A percentile compares a stretch with the other conserved stretches of the same genome.
Evolutionary conservation across 192 early-diverging fungal genomes (phyloP).

Genomic region (Paraglomus occultum): DNA sequence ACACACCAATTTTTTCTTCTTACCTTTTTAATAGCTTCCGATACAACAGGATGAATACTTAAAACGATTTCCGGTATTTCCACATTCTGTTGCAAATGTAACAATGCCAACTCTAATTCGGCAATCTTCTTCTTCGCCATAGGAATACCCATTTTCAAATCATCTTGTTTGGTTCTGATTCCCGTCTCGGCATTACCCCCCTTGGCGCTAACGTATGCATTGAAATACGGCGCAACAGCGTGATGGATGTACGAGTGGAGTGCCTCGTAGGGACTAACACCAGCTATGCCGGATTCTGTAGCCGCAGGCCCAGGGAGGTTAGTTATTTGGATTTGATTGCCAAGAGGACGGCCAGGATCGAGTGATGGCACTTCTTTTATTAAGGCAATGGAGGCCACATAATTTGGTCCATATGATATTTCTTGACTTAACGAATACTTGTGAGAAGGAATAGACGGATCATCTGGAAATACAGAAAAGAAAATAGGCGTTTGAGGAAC

Average conservation of each 20-base stretch:
- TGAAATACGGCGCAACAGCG: slow-evolving; percentile 94
- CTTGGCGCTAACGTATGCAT: slow-evolving; percentile 82
- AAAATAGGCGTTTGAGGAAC: not conserved
- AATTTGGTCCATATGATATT: slow-evolving; percentile 67
- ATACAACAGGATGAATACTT: slow-evolving; percentile 82
- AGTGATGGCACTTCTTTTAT: slow-evolving; percentile 75
- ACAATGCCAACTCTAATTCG: slow-evolving; percentile 92
- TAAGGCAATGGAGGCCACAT: slow-evolving; percentile 73
- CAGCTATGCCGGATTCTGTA: slow-evolving; percentile 44
- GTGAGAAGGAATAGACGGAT: slow-evolving; percentile 25
- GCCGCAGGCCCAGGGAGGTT: slow-evolving; percentile 77
- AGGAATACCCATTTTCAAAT: slow-evolving; percentile 84
- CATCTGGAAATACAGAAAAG: slow-evolving; percentile 14
- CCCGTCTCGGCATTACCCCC: slow-evolving; percentile 49
- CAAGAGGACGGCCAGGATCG: slow-evolving; percentile 68
- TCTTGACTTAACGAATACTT: slow-evolving; percentile 69
- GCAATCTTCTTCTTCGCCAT: slow-evolving; percentile 99
- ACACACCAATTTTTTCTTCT: not conserved
- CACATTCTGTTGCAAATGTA: slow-evolving; percentile 96
- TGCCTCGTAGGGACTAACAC: slow-evolving; percentile 76
- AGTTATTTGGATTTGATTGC: slow-evolving; percentile 85
- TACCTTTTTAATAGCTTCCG: slow-evolving; percentile 58
- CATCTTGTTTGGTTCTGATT: slow-evolving; percentile 57
- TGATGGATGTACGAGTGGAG: slow-evolving; percentile 90
- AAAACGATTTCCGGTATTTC: slow-evolving; percentile 94